Evolutionary conservation across 1,284 basidiomycete species (phyloP), one percentile per base, ranked within the genome.

Genomic region (Trichosporon faecale): DNA sequence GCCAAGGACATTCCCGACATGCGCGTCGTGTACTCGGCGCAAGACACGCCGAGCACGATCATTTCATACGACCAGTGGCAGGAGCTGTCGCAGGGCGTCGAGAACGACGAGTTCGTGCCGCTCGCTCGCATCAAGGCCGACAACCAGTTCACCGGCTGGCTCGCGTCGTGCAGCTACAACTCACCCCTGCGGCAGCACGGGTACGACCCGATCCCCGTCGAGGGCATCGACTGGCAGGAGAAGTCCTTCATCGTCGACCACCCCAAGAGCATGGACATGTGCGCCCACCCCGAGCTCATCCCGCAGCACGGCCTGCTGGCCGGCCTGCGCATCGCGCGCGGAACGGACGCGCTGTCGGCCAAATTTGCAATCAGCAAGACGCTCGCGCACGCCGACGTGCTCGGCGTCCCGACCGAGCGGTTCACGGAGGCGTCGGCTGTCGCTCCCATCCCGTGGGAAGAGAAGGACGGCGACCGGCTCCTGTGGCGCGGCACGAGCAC

Each of bases 41-140:
- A 82, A 68, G 80, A 84, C 72, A 87, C 85, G 21, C 88, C 87
- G 1, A 81, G 80, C 44, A 76, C 85, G 23, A 78, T 85, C n/a
- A 81, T 85, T 1, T 84, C 86, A 67, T 85, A 81, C 70, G 85
- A 85, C 44, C 77, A 88, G 64, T 81, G 82, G 67, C 44, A 79
- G 3, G 79, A 84, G 65, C 84, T 86, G 2, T 60, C 85, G 21
- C 77, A 84, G 29, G 85, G 85, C 29, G 85, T 86, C 0, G 80
- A 81, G 37, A 77, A 81, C 18, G 83, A 82, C n/a, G 82, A 83
- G 74, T 84, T n/a, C 29, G 29, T 61, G 57, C 57, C 57, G 29
- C 27, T 61, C 16, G 57, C 21, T 1, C 27, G 23, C 27, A 31
- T 61, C 57, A 61, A 33, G 57, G 11, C 57, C 2, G 57, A 61